Conservation (phyloP, 1,284 basidiomycete species). For the Omphalotus olearius region DNA sequence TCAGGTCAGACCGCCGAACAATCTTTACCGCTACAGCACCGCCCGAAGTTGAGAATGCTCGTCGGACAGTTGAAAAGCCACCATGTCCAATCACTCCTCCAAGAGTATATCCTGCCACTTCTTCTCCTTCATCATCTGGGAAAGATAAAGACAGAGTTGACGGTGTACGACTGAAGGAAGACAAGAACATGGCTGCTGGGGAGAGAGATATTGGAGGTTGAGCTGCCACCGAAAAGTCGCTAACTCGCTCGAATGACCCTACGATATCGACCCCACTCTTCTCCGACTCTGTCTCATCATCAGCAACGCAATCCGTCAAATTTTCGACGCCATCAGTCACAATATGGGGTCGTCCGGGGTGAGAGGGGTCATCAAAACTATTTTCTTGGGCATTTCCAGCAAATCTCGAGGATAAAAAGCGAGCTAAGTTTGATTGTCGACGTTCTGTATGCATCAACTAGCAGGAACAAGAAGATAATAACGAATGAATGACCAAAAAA, state of each 20-base stretch:
- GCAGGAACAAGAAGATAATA: not conserved
- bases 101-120: slow-evolving; percentile 70
- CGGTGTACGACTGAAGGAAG: slow-evolving; percentile 52
- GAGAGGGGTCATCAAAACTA: not conserved
- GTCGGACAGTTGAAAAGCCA: slow-evolving; percentile 83
- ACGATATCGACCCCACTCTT: not conserved
- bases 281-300: not conserved
- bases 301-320: not conserved
- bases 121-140: slow-evolving; percentile 57
- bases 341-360: slow-evolving; percentile 2
- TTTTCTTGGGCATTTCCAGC: not conserved
- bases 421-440: slow-evolving; percentile 13
- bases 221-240: slow-evolving; percentile 6
- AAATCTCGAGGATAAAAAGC: slow-evolving; percentile 6
- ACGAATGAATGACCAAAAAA: no score
- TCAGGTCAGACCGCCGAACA: slow-evolving; percentile 53
- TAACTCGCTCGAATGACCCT: not conserved
- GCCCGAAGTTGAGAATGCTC: slow-evolving; percentile 65
- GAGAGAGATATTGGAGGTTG: slow-evolving; percentile 33
- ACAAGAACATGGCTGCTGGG: slow-evolving; percentile 77
- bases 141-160: slow-evolving; percentile 24
- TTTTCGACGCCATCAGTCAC: slow-evolving; percentile 9
- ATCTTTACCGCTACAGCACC: slow-evolving; percentile 81
- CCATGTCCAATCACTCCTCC: slow-evolving; percentile 80
- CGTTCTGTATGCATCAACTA: slow-evolving; percentile 15